These are phyloP conservation scores for Mycena floridula DNA, from an alignment of 768 basidiomycete genomes.

Conservation along the genomic window DNA sequence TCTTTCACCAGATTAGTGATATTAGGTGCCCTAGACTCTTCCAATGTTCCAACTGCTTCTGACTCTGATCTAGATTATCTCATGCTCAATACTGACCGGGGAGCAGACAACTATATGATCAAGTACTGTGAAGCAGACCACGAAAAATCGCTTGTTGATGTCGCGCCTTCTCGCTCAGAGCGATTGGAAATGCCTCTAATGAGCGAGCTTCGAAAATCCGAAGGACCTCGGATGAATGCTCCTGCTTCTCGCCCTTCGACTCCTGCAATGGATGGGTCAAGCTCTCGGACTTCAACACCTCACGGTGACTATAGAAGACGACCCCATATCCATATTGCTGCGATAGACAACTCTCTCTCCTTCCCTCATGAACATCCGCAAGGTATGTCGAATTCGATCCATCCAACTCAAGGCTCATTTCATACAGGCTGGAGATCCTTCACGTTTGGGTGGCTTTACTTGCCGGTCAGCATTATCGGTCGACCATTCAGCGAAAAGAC, in stretches of 20 bases:
- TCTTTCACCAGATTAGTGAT: slow-evolving; percentile 61
- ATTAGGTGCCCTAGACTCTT: slow-evolving; percentile 44
- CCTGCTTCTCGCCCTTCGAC: not conserved
- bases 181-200: slow-evolving; percentile 66
- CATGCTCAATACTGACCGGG: slow-evolving; percentile 90
- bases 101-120: slow-evolving; percentile 69
- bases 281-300: slow-evolving; percentile 22
- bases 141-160: slow-evolving; percentile 71
- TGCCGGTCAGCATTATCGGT: slow-evolving; percentile 82
- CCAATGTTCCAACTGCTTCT: too few species aligned
- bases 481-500: slow-evolving; percentile 82
- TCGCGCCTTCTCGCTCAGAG: slow-evolving; percentile 67
- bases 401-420: not conserved
- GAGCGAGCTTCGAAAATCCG: slow-evolving; percentile 58
- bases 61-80: slow-evolving; percentile 57
- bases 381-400: slow-evolving; percentile 39
- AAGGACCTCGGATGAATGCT: slow-evolving; percentile 33
- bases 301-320: slow-evolving; percentile 46
- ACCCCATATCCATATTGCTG: slow-evolving; percentile 87
- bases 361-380: slow-evolving; percentile 90
- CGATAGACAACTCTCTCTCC: slow-evolving; percentile 89
- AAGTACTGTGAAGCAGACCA: slow-evolving; percentile 82
- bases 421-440: slow-evolving; percentile 52
- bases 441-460: slow-evolving; percentile 84
- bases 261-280: not conserved